Evolutionary conservation across 345 rosid genomes (phyloP).

Genomic region (Clarkia xantiana): DNA sequence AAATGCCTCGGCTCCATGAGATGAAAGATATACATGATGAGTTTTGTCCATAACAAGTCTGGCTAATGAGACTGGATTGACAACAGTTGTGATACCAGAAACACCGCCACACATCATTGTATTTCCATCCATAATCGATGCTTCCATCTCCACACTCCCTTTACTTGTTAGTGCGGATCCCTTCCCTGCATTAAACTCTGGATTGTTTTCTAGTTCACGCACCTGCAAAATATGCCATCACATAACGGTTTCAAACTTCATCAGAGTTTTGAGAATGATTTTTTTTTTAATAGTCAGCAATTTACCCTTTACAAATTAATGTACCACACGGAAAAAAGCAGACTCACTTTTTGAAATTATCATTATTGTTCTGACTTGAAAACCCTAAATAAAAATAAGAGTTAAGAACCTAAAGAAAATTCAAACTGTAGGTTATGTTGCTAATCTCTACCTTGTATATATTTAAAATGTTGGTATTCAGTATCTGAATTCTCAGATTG

Average conservation of each 20-base stretch:
- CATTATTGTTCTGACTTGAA: no score
- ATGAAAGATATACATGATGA: slow-evolving; percentile 72
- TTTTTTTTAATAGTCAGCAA: no score
- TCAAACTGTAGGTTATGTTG: no score
- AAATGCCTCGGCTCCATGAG: slow-evolving; percentile 81
- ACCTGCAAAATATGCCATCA: slow-evolving; percentile 22
- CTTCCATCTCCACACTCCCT: slow-evolving; percentile 96
- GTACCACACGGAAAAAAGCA: no score
- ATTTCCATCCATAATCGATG: slow-evolving; percentile 87
- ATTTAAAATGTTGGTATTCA: no score
- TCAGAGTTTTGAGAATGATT: no score
- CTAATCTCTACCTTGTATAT: no score
- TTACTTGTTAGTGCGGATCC: slow-evolving; percentile 61
- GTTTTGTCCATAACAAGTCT: slow-evolving; percentile 87
- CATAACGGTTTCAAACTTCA: background rate
- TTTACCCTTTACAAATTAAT: no score
- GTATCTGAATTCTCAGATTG: no score
- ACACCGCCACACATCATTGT: slow-evolving; percentile 81
- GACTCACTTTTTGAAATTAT: no score
- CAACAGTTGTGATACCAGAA: slow-evolving; percentile 73
- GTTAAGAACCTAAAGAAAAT: no score
- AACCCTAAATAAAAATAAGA: no score
- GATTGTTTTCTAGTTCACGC: slow-evolving; percentile 69
- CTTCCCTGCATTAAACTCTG: slow-evolving; percentile 74
- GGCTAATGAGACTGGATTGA: slow-evolving; percentile 67